phyloP scores from a whole-genome alignment of 2,329 filamentous ascomycete species.

The Xylariaceae sp. region DNA sequence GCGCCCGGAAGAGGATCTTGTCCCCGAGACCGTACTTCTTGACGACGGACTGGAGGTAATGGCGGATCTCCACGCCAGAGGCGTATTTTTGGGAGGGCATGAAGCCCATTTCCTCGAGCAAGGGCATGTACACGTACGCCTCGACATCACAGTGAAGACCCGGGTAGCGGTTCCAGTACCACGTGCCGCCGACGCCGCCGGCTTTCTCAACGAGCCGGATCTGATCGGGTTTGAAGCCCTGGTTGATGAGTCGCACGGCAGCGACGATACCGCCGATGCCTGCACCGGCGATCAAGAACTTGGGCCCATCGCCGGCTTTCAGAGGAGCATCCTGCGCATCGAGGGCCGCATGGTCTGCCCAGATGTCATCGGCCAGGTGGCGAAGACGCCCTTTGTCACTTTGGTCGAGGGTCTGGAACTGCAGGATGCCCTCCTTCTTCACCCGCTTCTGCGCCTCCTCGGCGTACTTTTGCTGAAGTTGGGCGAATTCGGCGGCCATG shows the following conservation, averaged over 20 bases:
- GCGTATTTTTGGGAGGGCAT: constrained; percentile 46
- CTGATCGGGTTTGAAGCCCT: constrained; percentile 34
- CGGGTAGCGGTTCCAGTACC: constrained; percentile 50
- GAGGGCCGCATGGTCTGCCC: constrained; percentile 30
- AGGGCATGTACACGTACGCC: constrained; percentile 53
- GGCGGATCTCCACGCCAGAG: constrained; percentile 37
- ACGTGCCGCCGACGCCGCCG: constrained; percentile 45
- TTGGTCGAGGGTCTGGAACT: constrained; percentile 23
- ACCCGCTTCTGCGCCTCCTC: constrained; percentile 30
- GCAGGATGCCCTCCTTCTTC: constrained; percentile 26
- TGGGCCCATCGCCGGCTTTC: constrained; percentile 22
- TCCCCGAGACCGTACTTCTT: constrained; percentile 41
- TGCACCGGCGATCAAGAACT: constrained; percentile 30
- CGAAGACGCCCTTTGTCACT: constrained; percentile 29
- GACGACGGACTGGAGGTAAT: constrained; percentile 42
- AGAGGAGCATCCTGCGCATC: constrained; percentile 25
- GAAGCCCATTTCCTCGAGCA: constrained; percentile 56
- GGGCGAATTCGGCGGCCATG: constrained; percentile 24
- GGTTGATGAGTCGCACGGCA: constrained; percentile 33
- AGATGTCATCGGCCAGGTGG: constrained; percentile 29
- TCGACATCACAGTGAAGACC: constrained; percentile 54
- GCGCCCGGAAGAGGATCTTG: constrained; percentile 43
- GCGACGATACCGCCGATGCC: constrained; percentile 26
- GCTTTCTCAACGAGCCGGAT: constrained; percentile 40
- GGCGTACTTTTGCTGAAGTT: constrained; percentile 27